phyloP scores from a whole-genome alignment of 805 yeast species.

The Saturnispora ahearnii region DNA sequence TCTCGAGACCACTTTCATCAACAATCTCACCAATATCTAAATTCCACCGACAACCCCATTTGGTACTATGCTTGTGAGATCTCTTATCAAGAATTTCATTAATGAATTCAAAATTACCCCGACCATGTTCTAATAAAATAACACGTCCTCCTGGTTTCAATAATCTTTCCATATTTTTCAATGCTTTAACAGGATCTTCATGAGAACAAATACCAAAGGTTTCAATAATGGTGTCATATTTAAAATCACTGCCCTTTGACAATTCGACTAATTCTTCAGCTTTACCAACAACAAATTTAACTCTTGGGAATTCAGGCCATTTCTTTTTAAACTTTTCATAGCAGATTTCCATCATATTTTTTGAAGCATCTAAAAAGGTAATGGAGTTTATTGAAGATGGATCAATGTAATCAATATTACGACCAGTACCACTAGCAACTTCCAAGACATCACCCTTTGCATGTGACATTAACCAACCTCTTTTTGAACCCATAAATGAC shows the following conservation, averaged over 20 bases:
- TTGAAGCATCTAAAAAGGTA: slow-evolving; percentile 79
- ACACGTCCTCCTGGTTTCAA: slow-evolving; percentile 88
- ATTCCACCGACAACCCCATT: slow-evolving; percentile 98
- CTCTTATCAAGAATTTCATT: slow-evolving; percentile 75
- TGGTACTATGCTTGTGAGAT: slow-evolving; percentile 72
- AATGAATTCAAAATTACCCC: slow-evolving; percentile 70
- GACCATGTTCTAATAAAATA: slow-evolving; percentile 84
- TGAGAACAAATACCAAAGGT: slow-evolving; percentile 96
- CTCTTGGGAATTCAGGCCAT: slow-evolving; percentile 61
- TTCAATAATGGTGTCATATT: slow-evolving; percentile 87
- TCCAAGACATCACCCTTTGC: slow-evolving; percentile 85
- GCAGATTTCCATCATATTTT: slow-evolving; percentile 76
- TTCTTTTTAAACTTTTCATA: slow-evolving; percentile 58
- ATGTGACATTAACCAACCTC: slow-evolving; percentile 74
- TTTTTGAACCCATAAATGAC: slow-evolving; percentile 49
- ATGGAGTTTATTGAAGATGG: slow-evolving; percentile 54
- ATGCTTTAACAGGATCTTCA: slow-evolving; percentile 79
- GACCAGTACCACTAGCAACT: slow-evolving; percentile 93
- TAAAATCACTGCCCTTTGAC: slow-evolving; percentile 30
- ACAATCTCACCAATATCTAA: slow-evolving; percentile 84
- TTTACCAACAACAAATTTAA: slow-evolving; percentile 81
- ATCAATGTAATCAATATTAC: slow-evolving; percentile 72
- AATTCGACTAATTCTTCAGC: slow-evolving; percentile 72
- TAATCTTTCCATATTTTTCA: slow-evolving; percentile 61
- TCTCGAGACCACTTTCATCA: slow-evolving; percentile 73